Evolutionary conservation across 2,329 filamentous ascomycete species (phyloP).

Genomic region (Alternaria consortialis): DNA sequence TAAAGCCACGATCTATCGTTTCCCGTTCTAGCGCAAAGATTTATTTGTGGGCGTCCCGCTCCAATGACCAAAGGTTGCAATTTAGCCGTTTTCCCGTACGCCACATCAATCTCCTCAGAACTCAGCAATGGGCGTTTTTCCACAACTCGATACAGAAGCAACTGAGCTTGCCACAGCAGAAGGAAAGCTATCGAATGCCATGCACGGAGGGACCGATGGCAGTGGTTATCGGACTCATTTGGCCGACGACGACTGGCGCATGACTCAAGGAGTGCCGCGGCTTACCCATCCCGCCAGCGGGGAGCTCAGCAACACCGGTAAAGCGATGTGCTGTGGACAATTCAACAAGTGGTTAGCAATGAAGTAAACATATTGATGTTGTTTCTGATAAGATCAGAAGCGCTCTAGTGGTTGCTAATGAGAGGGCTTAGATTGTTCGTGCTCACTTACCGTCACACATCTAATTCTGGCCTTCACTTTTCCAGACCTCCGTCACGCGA

Average conservation of each 20-base stretch:
- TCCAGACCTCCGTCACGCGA: not conserved
- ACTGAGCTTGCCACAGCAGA: not conserved
- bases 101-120: constrained; percentile 1
- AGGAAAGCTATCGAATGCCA: not conserved
- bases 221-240: not conserved
- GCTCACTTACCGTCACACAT: not conserved
- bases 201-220: not conserved
- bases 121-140: not conserved
- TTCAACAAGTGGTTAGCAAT: not conserved
- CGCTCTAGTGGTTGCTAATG: not conserved
- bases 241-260: not conserved
- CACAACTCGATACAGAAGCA: not conserved
- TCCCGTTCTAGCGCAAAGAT: not conserved
- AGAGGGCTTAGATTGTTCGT: not conserved
- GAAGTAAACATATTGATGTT: not conserved
- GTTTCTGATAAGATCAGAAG: not conserved
- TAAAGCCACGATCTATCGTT: constrained; percentile 10
- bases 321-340: not conserved
- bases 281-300: not conserved
- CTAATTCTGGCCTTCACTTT: not conserved
- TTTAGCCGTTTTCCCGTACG: constrained; percentile 14
- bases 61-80: constrained; percentile 1
- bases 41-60: not conserved
- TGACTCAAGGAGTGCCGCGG: not conserved
- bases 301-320: not conserved